Conservation (phyloP, 148 eudicot genomes). For the Rhododendron williamsianum region DNA sequence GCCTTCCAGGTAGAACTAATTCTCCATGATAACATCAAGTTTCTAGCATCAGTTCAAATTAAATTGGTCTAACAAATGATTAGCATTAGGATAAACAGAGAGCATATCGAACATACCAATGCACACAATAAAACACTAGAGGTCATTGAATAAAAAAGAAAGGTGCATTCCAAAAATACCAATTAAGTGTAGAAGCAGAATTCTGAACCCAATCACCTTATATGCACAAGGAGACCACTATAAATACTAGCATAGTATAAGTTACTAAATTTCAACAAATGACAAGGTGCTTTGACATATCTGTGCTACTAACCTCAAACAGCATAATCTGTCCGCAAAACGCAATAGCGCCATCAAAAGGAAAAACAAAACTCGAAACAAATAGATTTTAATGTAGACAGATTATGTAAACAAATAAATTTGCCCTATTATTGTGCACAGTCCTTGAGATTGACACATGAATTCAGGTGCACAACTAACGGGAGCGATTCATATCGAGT, state of each 20-base stretch:
- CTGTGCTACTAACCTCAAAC: neutral
- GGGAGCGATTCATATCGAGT: neutral
- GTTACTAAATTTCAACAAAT: conserved; percentile 7
- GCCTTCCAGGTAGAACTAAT: neutral
- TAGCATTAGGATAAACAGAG: neutral
- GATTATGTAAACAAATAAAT: too few relatives aligned
- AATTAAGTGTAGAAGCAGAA: neutral
- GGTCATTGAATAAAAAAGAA: neutral
- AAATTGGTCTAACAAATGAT: neutral
- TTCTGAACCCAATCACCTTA: neutral
- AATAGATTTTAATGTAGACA: neutral
- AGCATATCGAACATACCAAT: neutral
- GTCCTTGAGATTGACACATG: neutral
- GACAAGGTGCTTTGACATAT: neutral
- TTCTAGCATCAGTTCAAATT: neutral
- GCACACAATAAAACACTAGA: neutral
- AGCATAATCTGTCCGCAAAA: neutral
- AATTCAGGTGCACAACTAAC: neutral
- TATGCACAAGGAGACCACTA: neutral
- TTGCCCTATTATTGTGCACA: neutral
- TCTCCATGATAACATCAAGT: neutral
- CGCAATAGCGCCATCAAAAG: neutral
- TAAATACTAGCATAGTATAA: neutral
- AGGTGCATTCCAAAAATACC: neutral
- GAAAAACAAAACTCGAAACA: neutral